Conservation (phyloP, 192 early-diverging fungal species). For the Coemansia sp. region DNA sequence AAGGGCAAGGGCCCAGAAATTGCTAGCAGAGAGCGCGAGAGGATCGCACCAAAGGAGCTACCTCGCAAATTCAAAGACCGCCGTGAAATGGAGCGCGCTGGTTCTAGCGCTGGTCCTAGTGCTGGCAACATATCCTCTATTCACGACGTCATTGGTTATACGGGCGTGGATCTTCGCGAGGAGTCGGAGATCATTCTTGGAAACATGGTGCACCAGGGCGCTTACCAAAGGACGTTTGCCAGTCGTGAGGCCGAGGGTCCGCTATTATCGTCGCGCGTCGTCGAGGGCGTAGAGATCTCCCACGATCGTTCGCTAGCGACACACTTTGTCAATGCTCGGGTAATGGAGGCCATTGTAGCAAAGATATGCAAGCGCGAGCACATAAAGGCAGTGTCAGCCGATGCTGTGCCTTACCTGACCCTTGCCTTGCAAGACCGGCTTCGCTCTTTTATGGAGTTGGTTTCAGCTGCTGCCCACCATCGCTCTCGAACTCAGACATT, state of each 20-base stretch:
- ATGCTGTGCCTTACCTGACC: slow-evolving; percentile 65
- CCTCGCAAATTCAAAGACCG: slow-evolving; percentile 26
- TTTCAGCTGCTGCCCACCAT: slow-evolving; percentile 72
- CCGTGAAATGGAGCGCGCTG: slow-evolving; percentile 38
- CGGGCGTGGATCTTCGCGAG: slow-evolving; percentile 74
- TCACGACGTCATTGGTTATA: slow-evolving; percentile 79
- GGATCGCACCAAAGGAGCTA: slow-evolving; percentile 10
- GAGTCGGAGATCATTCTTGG: slow-evolving; percentile 63
- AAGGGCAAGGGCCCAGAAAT: neutral
- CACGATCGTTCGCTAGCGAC: slow-evolving; percentile 25
- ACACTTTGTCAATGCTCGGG: slow-evolving; percentile 15
- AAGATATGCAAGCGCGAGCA: slow-evolving; percentile 18
- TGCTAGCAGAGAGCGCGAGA: slow-evolving; percentile 11
- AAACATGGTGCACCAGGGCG: slow-evolving; percentile 28
- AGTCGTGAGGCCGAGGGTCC: slow-evolving; percentile 12
- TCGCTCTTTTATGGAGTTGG: slow-evolving; percentile 64
- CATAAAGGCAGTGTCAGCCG: slow-evolving; percentile 57
- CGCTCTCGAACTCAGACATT: slow-evolving; percentile 64
- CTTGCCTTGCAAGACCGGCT: slow-evolving; percentile 71
- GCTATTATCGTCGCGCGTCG: slow-evolving; percentile 3
- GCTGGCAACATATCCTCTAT: slow-evolving; percentile 40
- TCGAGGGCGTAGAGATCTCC: slow-evolving; percentile 31
- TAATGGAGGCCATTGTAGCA: slow-evolving; percentile 24
- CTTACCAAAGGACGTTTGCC: slow-evolving; percentile 10
- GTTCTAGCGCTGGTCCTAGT: slow-evolving; percentile 11